phyloP scores from a whole-genome alignment of 2,329 filamentous ascomycete species.

The Penicillium hordei region DNA sequence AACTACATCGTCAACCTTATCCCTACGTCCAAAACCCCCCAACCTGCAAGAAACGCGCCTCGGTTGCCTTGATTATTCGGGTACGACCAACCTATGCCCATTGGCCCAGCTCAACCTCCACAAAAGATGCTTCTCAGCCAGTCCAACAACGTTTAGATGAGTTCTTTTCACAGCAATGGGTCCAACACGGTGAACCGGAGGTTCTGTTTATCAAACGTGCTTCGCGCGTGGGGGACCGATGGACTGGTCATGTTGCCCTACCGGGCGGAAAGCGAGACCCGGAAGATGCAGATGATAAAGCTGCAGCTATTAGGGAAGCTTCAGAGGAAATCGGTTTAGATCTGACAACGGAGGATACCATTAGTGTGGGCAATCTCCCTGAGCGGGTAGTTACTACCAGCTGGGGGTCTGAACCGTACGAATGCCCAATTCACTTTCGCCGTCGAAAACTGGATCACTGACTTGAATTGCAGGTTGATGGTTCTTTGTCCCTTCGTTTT shows the following conservation, averaged over 20 bases:
- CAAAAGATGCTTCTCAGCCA: slow-evolving; percentile 25
- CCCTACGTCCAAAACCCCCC: slow-evolving; percentile 49
- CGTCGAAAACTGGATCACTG: slow-evolving; percentile 8
- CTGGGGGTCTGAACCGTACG: slow-evolving; percentile 63
- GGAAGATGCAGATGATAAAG: slow-evolving; percentile 61
- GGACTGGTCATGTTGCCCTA: slow-evolving; percentile 68
- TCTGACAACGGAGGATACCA: slow-evolving; percentile 49
- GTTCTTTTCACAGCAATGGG: slow-evolving; percentile 66
- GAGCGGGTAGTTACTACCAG: slow-evolving; percentile 65
- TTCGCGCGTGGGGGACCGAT: slow-evolving; percentile 63
- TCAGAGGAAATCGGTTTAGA: slow-evolving; percentile 67
- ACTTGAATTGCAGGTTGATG: slow-evolving; percentile 54
- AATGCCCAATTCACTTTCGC: not conserved
- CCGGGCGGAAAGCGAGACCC: slow-evolving; percentile 68
- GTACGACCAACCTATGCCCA: slow-evolving; percentile 59
- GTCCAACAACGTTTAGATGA: slow-evolving; percentile 48
- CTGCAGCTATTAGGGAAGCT: slow-evolving; percentile 64
- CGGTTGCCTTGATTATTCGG: slow-evolving; percentile 64
- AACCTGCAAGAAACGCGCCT: slow-evolving; percentile 59
- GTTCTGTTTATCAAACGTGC: slow-evolving; percentile 71
- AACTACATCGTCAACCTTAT: slow-evolving; percentile 40
- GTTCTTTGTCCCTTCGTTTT: slow-evolving; percentile 69
- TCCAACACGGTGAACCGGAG: slow-evolving; percentile 64
- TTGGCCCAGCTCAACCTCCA: slow-evolving; percentile 44
- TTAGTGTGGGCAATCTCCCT: slow-evolving; percentile 61